These are phyloP conservation scores for Arthrobotrys conoides DNA, from an alignment of 2,329 filamentous ascomycete species.

Conservation along the genomic window DNA sequence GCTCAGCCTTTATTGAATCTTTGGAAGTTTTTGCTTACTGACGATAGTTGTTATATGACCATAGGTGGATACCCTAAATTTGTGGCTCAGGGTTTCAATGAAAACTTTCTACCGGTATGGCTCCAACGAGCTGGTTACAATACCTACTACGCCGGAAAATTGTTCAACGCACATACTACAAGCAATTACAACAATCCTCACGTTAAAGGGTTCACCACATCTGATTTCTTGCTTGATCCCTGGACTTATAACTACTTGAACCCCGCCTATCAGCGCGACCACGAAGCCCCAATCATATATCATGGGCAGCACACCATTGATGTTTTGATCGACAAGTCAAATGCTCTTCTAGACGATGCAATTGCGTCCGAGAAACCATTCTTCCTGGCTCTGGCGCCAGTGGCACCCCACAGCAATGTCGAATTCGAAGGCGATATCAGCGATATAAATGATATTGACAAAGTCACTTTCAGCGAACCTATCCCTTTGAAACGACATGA, in stretches of 20 bases:
- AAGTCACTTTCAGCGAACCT: conserved; percentile 69
- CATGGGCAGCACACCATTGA: conserved; percentile 74
- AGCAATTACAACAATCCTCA: conserved; percentile 75
- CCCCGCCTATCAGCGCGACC: conserved; percentile 75
- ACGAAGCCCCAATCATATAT: conserved; percentile 72
- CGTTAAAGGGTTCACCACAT: conserved; percentile 74
- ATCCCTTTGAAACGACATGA: conserved; percentile 75
- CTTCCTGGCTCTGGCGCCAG: conserved; percentile 77
- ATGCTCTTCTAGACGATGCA: conserved; percentile 75
- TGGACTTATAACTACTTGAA: conserved; percentile 79
- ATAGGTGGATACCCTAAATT: conserved; percentile 77
- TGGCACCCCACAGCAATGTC: conserved; percentile 76
- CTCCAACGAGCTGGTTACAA: conserved; percentile 78
- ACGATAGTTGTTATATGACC: neutral
- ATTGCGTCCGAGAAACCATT: conserved; percentile 73
- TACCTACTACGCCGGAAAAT: conserved; percentile 81
- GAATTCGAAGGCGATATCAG: conserved; percentile 66
- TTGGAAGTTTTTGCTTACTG: conserved; percentile 7
- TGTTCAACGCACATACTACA: conserved; percentile 76
- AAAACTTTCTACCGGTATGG: conserved; percentile 79
- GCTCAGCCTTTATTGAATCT: neutral
- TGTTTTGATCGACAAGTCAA: conserved; percentile 73
- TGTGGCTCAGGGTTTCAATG: conserved; percentile 75
- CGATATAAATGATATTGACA: conserved; percentile 63
- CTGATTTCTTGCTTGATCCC: conserved; percentile 75